Percentiles rank a stretch among this genome's conserved stretches.
Evolutionary conservation across 129 eudicot genomes (phyloP).

Genomic region (Smallanthus sonchifolius): DNA sequence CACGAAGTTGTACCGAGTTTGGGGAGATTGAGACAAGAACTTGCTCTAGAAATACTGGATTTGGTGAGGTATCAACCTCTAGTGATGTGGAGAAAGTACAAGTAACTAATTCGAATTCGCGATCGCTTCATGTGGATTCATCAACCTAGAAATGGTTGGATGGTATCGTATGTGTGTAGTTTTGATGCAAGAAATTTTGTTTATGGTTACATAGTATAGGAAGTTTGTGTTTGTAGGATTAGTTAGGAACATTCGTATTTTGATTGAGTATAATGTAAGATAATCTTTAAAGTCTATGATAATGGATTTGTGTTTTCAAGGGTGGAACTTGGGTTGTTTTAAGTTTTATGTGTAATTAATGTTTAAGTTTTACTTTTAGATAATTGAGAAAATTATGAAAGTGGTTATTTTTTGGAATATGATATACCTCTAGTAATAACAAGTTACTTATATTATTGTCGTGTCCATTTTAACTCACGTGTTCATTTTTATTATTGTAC

Average conservation of each 20-base stretch:
- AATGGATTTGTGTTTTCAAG: not conserved
- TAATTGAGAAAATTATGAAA: too few species aligned
- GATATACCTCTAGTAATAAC: too few species aligned
- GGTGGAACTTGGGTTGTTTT: not conserved
- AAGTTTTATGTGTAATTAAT: too few species aligned
- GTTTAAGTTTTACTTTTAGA: too few species aligned
- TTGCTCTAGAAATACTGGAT: constrained; percentile 33
- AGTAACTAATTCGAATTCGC: not conserved
- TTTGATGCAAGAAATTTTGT: constrained; percentile 18
- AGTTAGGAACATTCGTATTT: constrained; percentile 17
- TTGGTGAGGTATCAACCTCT: constrained; percentile 46
- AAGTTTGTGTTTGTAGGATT: constrained; percentile 15
- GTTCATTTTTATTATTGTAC: too few species aligned
- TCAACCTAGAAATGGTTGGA: constrained; percentile 1
- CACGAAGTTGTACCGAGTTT: constrained; percentile 63
- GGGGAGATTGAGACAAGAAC: constrained; percentile 45
- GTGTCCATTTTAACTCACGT: too few species aligned
- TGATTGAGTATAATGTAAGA: not conserved
- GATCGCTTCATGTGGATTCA: not conserved
- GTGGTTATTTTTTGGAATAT: too few species aligned
- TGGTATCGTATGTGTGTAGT: constrained; percentile 4
- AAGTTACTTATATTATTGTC: too few species aligned
- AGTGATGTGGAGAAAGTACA: constrained; percentile 23
- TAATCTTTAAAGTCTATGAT: not conserved
- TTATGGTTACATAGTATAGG: constrained; percentile 3